Evolutionary conservation across 352 stramenopile species (phyloP).

Genomic region (Aphanomyces stellatus): DNA sequence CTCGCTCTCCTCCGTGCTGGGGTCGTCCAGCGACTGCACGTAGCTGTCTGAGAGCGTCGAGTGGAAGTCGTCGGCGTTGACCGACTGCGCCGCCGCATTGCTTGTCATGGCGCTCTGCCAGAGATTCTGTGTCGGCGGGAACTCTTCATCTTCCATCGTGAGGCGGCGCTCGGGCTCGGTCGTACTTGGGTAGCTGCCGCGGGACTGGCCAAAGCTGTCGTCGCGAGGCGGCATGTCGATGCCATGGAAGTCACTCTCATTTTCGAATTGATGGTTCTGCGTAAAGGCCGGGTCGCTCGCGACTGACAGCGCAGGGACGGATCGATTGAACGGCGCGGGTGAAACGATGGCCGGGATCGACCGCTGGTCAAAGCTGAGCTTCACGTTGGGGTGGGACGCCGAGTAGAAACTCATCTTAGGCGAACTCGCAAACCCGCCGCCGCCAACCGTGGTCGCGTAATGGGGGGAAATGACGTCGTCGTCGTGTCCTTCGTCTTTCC

Average conservation of each 20-base stretch:
- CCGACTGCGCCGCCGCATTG: neutral
- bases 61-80: neutral
- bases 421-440: neutral
- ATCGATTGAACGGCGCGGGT: neutral
- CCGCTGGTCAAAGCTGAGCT: neutral
- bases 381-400: neutral
- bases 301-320: too few species aligned
- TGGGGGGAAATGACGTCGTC: constrained; percentile 10
- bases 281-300: too few species aligned
- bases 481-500: neutral
- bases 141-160: too few species aligned
- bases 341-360: neutral
- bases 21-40: neutral
- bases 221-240: too few species aligned
- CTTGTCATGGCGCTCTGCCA: neutral
- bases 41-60: neutral
- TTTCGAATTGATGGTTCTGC: too few species aligned
- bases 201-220: too few species aligned
- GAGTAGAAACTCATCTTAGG: neutral
- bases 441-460: neutral
- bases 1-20: too few species aligned
- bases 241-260: too few species aligned
- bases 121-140: neutral
- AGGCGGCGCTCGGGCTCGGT: neutral
- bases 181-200: too few species aligned